Evolutionary conservation across 164 flowering plant genomes (phyloP), one percentile per base, ranked within the genome.

Genomic region (Vitis cinerea): DNA sequence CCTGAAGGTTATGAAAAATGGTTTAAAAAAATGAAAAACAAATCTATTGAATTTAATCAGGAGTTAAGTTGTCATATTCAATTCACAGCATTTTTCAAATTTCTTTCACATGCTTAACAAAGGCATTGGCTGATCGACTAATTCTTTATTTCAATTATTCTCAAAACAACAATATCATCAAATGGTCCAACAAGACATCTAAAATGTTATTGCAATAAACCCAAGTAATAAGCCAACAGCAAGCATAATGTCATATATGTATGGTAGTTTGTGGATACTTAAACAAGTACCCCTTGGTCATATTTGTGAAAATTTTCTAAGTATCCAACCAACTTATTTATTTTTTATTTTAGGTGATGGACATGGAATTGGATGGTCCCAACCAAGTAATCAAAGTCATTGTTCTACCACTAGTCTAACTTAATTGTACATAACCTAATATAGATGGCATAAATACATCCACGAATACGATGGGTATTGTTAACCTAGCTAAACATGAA

Each of bases 1-100:
- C 84, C 99, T 96, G 78, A 58, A 74, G 16, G 16, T 69, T 29
- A 61, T 31, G 74, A 14, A 50, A 63, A 55, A 65, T 10, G 15
- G 8, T 11, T 53, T 44, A 2, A 60, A 1, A 37, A 19, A n/a
- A 47, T 9, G 14, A 55, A 60, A 3, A 62, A 50, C 49, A 11
- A 60, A 37, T 3, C 44, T 6, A 37, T 3, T 37, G 44, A 3
- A 37, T 37, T 37, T 37, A 37, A 37, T 37, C 7, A 3, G 44
- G 44, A 37, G 44, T 37, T 37, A 37, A 37, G 44, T 37, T 37
- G 4, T 37, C 44, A 37, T 37, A 37, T 37, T 37, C 44, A 37
- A 6, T 37, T 37, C 44, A 37, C 44, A 37, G 7, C 44, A 37
- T 37, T 44, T 56, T n/a, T 14, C 4, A 47, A 16, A 4, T 17